A percentile compares a stretch with the other conserved stretches of the same genome.
phyloP scores from a whole-genome alignment of 306 rosid genomes.

The Luffa acutangula region DNA sequence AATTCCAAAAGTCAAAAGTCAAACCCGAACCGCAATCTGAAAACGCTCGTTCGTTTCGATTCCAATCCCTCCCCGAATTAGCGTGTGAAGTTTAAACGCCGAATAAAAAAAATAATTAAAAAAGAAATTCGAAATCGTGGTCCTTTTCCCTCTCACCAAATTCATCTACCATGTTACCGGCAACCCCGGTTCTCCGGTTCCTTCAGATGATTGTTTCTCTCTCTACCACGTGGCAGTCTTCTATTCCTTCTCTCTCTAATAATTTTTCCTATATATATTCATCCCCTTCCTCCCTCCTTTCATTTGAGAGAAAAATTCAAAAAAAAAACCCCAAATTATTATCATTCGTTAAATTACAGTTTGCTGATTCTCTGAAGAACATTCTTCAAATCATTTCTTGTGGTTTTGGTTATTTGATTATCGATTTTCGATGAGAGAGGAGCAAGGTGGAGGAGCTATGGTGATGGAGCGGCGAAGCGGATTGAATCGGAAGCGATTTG shows the following conservation, averaged over 20 bases:
- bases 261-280: constrained; percentile 2
- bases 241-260: not conserved
- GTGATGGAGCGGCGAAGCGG: constrained; percentile 16
- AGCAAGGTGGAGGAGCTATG: constrained; percentile 27
- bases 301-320: not conserved
- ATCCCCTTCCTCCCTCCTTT: not conserved
- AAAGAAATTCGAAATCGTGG: not conserved
- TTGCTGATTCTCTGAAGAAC: not conserved
- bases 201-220: not conserved
- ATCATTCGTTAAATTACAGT: not conserved
- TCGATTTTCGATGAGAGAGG: constrained; percentile 30
- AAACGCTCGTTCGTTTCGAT: not conserved
- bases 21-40: constrained; percentile 10
- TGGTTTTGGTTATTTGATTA: not conserved
- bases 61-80: not conserved
- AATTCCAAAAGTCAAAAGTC: constrained; percentile 7
- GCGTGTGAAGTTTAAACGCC: constrained; percentile 22
- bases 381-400: not conserved
- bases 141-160: not conserved
- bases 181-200: constrained; percentile 20
- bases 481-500: constrained; percentile 30
- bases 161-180: constrained; percentile 28
- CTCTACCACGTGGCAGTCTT: constrained; percentile 31
- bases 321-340: too few species aligned
- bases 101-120: not conserved